These are phyloP conservation scores for Combretum micranthum DNA, from an alignment of 345 rosid genomes.

Conservation along the genomic window DNA sequence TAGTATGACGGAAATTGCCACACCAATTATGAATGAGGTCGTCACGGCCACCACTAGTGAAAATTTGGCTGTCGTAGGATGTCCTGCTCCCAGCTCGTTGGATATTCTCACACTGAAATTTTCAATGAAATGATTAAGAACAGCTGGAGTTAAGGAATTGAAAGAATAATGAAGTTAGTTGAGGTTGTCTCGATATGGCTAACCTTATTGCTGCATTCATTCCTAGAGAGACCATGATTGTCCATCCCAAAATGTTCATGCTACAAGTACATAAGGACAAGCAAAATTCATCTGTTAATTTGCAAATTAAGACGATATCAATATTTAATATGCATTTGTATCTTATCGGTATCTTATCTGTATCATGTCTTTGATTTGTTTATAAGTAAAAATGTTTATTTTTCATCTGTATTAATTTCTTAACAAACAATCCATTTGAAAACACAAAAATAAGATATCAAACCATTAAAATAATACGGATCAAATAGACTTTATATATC, in stretches of 20 bases:
- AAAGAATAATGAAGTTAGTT: background rate
- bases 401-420: too few species aligned
- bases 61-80: slow-evolving; percentile 30
- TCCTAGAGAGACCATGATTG: slow-evolving; percentile 69
- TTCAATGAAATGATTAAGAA: background rate
- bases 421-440: too few species aligned
- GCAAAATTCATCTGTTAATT: too few species aligned
- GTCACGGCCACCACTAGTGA: slow-evolving; percentile 49
- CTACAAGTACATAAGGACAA: slow-evolving; percentile 15
- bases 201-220: slow-evolving; percentile 84
- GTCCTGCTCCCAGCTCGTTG: slow-evolving; percentile 75
- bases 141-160: too few species aligned
- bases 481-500: too few species aligned
- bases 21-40: slow-evolving; percentile 45
- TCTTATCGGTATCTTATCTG: too few species aligned
- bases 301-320: too few species aligned
- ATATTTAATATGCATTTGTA: too few species aligned
- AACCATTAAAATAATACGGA: too few species aligned
- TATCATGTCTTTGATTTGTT: too few species aligned
- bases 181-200: background rate
- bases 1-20: slow-evolving; percentile 33
- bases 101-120: slow-evolving; percentile 62
- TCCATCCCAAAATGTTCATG: slow-evolving; percentile 85
- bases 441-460: too few species aligned
- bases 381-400: too few species aligned